phyloP scores from a whole-genome alignment of 164 flowering plant species.

The Aristolochia californica region DNA sequence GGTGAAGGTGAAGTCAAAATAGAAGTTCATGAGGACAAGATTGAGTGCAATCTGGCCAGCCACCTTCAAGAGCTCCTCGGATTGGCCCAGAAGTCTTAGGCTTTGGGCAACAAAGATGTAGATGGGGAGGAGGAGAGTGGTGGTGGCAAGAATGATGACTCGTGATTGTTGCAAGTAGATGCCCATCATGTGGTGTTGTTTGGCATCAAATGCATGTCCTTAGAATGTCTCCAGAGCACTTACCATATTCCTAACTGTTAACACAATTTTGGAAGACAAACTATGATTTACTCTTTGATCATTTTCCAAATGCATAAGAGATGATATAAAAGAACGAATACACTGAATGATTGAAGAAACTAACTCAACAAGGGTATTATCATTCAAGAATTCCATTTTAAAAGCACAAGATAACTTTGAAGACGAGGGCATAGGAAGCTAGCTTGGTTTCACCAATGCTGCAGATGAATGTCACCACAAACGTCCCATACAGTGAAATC shows the following conservation, averaged over 20 bases:
- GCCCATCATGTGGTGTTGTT: conserved; percentile 10
- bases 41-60: conserved; percentile 3
- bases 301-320: too few relatives aligned
- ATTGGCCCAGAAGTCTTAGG: conserved; percentile 7
- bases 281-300: too few relatives aligned
- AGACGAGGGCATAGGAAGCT: too few relatives aligned
- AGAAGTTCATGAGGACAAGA: conserved; percentile 4
- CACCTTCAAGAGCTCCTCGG: not conserved
- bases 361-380: too few relatives aligned
- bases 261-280: too few relatives aligned
- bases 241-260: conserved; percentile 14
- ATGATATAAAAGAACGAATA: too few relatives aligned
- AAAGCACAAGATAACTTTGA: too few relatives aligned
- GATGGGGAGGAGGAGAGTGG: conserved; percentile 1
- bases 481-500: too few relatives aligned
- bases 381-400: too few relatives aligned
- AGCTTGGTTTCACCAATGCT: too few relatives aligned
- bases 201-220: conserved; percentile 12
- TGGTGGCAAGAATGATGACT: conserved; percentile 1
- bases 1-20: conserved; percentile 4
- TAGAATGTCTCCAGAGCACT: conserved; percentile 8
- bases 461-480: too few relatives aligned
- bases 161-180: conserved; percentile 10
- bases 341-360: too few relatives aligned
- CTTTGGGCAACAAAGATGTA: conserved; percentile 6